These are phyloP conservation scores for Geosiphon pyriformis DNA, from an alignment of 192 early-diverging fungal genomes.

Conservation along the genomic window DNA sequence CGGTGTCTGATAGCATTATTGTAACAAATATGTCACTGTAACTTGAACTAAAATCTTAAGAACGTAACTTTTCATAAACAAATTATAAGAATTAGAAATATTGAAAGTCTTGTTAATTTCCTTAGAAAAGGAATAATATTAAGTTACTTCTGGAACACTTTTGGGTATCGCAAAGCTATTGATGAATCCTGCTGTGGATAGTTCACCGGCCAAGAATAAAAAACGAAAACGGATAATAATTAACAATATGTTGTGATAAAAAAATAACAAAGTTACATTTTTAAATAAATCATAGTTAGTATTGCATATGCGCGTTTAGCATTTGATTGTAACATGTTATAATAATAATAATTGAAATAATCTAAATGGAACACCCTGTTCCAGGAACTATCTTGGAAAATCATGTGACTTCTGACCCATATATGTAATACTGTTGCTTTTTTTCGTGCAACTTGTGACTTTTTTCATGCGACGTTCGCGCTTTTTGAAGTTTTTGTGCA, in stretches of 20 bases:
- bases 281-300: too few species aligned
- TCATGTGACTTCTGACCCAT: too few species aligned
- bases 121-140: not conserved
- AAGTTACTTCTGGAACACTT: not conserved
- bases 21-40: not conserved
- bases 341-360: too few species aligned
- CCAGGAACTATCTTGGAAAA: too few species aligned
- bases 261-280: not conserved
- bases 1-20: not conserved
- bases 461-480: too few species aligned
- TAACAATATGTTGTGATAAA: not conserved
- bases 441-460: too few species aligned
- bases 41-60: constrained; percentile 1
- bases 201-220: not conserved
- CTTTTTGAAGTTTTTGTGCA: too few species aligned
- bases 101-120: not conserved
- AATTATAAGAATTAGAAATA: constrained; percentile 2
- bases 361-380: too few species aligned
- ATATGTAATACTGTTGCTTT: too few species aligned
- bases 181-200: not conserved
- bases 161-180: not conserved
- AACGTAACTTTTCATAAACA: constrained; percentile 1
- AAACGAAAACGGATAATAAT: not conserved
- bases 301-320: too few species aligned
- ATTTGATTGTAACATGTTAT: too few species aligned